Conservation (phyloP, 768 basidiomycete species). For the Pulveroboletus sp. region DNA sequence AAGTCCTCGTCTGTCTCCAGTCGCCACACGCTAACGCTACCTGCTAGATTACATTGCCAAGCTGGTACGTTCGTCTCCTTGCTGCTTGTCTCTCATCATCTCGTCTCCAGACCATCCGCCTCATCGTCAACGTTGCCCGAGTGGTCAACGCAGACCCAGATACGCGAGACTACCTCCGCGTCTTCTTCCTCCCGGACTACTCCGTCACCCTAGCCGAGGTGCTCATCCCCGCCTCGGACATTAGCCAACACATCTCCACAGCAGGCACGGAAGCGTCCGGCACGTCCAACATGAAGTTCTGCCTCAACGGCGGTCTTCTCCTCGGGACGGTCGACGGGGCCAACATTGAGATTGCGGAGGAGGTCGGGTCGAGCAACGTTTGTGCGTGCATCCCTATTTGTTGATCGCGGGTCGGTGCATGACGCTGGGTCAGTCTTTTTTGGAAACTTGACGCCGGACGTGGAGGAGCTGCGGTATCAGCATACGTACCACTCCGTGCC, state of each 20-base stretch:
- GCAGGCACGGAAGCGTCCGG: conserved; percentile 91
- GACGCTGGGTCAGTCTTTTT: conserved; percentile 71
- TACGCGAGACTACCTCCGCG: conserved; percentile 78
- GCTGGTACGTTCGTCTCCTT: conserved; percentile 43
- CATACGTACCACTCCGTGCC: conserved; percentile 82
- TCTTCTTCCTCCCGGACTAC: conserved; percentile 98
- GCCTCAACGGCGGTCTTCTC: conserved; percentile 85
- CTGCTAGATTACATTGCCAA: conserved; percentile 84
- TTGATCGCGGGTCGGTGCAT: no score
- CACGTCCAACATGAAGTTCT: conserved; percentile 88
- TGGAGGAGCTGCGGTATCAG: conserved; percentile 83
- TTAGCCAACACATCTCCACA: conserved; percentile 95
- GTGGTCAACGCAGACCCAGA: conserved; percentile 74
- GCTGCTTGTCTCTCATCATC: background rate
- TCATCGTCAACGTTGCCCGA: conserved; percentile 88
- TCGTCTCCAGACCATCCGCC: conserved; percentile 68
- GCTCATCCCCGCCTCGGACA: conserved; percentile 88
- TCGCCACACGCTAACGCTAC: conserved; percentile 4
- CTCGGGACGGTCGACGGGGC: conserved; percentile 94
- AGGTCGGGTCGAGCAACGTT: conserved; percentile 90
- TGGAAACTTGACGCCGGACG: conserved; percentile 82
- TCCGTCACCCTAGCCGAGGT: conserved; percentile 81
- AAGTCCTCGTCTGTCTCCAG: conserved; percentile 27
- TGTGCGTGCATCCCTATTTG: conserved; percentile 58
- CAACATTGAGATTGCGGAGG: conserved; percentile 95